Base-by-base conservation (phyloP, 345 rosid genomes). In the Populus pruinosa region DNA sequence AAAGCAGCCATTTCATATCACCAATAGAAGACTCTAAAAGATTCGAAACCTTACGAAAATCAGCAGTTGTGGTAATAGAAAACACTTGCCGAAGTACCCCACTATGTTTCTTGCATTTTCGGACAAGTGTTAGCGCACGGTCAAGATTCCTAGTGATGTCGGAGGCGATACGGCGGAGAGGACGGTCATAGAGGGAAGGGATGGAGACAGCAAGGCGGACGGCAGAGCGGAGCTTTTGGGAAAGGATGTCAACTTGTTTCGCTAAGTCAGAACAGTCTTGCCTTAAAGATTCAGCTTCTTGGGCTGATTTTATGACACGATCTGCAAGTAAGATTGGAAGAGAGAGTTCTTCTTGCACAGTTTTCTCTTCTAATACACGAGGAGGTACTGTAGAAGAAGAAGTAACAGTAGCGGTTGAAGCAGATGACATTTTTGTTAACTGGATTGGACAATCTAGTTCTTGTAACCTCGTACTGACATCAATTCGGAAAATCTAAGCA, bases 131-230 rank as follows among this genome's bases (percentile, higher is more conserved):
- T 5, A 84, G 83, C 55, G 89, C 88, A 10, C 89, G 90, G 6
- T 89, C 90, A 23, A 89, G 92, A 83, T 86, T 87, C 61, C 89
- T 88, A 79, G 88, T 36, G 80, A 88, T 84, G 70, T 90, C 91
- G 63, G 87, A 80, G n/a, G 77, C 74, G 33, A 90, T 80, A 6
- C 87, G 88, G 75, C 86, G 91, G 77, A 88, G 61, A 21, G 90
- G 94, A 18, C 87, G 89, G 56, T 90, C 91, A 86, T 90, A 89
- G 78, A 87, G 56, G 75, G 86, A 53, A 67, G 85, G 85, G 53
- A 83, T 72, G 63, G 85, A 39, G 12, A 77, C 49, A 77, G 81
- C 56, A 72, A 84, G 82, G 43, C 91, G 90, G 79, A 84, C 90
- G 74, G 79, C 80, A 72, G 89, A 81, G 67, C 92, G 89, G 78